These are phyloP conservation scores for Trametes punicea DNA, from an alignment of 768 basidiomycete species.

Conservation along the genomic window DNA sequence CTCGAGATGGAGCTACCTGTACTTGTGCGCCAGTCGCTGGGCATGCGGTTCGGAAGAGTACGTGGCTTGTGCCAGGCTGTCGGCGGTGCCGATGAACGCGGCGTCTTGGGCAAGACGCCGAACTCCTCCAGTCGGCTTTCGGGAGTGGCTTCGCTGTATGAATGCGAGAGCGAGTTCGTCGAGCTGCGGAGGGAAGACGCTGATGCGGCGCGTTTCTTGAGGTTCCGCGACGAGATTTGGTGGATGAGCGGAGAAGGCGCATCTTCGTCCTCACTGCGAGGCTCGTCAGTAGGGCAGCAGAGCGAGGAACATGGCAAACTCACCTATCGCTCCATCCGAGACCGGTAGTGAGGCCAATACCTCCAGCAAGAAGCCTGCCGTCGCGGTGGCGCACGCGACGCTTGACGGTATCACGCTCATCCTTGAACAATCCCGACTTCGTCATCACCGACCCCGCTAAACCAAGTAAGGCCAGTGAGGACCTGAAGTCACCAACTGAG, in stretches of 20 bases:
- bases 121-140: slow-evolving; percentile 13
- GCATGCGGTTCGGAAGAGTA: neutral
- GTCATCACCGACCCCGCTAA: slow-evolving; percentile 29
- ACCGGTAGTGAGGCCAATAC: slow-evolving; percentile 40
- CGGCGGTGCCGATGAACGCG: slow-evolving; percentile 19
- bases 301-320: neutral
- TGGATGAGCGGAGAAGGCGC: slow-evolving; percentile 37
- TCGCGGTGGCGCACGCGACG: slow-evolving; percentile 37
- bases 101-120: slow-evolving; percentile 8
- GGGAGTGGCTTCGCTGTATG: slow-evolving; percentile 24
- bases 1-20: slow-evolving; percentile 18
- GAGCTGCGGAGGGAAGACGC: slow-evolving; percentile 15
- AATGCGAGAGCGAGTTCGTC: slow-evolving; percentile 28
- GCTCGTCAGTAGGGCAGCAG: neutral
- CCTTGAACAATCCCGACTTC: slow-evolving; percentile 35
- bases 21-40: slow-evolving; percentile 4
- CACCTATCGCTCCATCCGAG: slow-evolving; percentile 42
- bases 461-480: neutral
- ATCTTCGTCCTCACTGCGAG: slow-evolving; percentile 38
- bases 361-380: slow-evolving; percentile 35
- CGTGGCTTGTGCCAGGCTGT: slow-evolving; percentile 23
- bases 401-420: slow-evolving; percentile 35
- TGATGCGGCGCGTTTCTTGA: slow-evolving; percentile 21
- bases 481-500: neutral
- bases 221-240: slow-evolving; percentile 30